Base-by-base conservation (phyloP, 2,329 filamentous ascomycete species). In the Aspergillus ochraceus region DNA sequence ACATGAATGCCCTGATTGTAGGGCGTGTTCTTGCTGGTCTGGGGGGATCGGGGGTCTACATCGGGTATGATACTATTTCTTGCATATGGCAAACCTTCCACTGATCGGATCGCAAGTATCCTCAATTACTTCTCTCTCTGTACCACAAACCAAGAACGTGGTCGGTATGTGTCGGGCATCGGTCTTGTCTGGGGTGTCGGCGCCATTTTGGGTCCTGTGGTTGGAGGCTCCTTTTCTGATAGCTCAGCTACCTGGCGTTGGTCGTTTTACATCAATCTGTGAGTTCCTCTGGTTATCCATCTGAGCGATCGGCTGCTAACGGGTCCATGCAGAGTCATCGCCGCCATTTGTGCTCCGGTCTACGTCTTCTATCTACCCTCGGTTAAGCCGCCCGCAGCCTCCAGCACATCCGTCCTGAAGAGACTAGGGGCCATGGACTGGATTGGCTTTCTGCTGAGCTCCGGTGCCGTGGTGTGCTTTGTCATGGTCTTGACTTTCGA, bases 241-340 rank as follows among this genome's bases (percentile, higher is more conserved):
- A 61, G 55, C 26, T 57, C 63, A 12, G 64, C 60, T 4, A 49
- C 46, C 8, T 77, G 74, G 74, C 67, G 71, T 45, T 77, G 73
- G 74, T 76, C 75, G 0, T 83, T 84, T 65, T 88, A 88, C 65
- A 81, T 87, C 73, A 87, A 87, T 64, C 74, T 87, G 0, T 68
- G 9, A 9, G 45, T 14, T 47, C 20, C 11, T 22, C 45, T 2
- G 17, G 6, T n/a, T 8, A 20, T 9, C 45, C n/a, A 2, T 24
- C 11, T 24, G 20, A 8, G 12, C 2, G 14, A 2, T 20, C 22
- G 8, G 19, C 3, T 4, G 19, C 45, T 47, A 24, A 47, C 45
- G 11, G 19, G 9, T 9, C 3, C 19, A 19, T n/a, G 6, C 2
- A 42, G 36, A 4, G 45, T 76, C 39, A 71, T 82, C 51, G 76